Percentiles rank a stretch among this genome's conserved stretches.
Conservation (phyloP, 192 early-diverging fungal species). For the Irineochytrium annulatum region DNA sequence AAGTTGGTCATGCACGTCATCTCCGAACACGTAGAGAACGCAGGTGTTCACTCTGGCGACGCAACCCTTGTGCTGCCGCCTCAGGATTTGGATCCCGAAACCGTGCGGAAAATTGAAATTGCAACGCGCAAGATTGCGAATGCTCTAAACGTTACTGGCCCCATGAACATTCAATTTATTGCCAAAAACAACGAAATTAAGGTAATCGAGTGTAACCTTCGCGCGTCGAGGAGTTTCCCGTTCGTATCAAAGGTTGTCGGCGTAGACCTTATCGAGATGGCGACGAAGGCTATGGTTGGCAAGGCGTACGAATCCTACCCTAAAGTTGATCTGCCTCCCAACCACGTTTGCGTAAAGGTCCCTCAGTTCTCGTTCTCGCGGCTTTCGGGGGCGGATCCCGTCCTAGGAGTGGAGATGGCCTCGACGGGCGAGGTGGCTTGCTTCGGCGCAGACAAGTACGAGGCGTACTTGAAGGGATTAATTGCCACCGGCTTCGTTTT, state of each 20-base stretch:
- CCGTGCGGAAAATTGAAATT: slow-evolving; percentile 85
- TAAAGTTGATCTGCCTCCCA: slow-evolving; percentile 60
- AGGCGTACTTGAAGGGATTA: slow-evolving; percentile 94
- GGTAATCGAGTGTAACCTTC: slow-evolving; percentile 99
- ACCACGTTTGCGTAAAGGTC: slow-evolving; percentile 89
- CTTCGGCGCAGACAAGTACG: slow-evolving; percentile 96
- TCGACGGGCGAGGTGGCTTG: slow-evolving; percentile 99
- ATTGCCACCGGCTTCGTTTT: slow-evolving; percentile 87
- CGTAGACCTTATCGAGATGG: slow-evolving; percentile 94
- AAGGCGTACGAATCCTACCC: slow-evolving; percentile 80
- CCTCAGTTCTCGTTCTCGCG: slow-evolving; percentile 97
- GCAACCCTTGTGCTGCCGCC: slow-evolving; percentile 94
- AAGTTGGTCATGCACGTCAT: slow-evolving; percentile 92
- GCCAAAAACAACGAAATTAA: slow-evolving; percentile 99
- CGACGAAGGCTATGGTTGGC: slow-evolving; percentile 89
- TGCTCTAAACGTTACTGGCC: slow-evolving; percentile 95
- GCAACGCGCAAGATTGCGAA: slow-evolving; percentile 89
- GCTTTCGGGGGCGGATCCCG: slow-evolving; percentile 92
- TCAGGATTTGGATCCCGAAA: slow-evolving; percentile 92
- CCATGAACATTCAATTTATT: slow-evolving; percentile 99
- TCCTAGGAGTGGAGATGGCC: slow-evolving; percentile 99
- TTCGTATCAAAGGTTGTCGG: slow-evolving; percentile 97
- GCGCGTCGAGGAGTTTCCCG: slow-evolving; percentile 94
- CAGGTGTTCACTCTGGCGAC: slow-evolving; percentile 98
- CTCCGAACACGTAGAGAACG: slow-evolving; percentile 98